Base-by-base conservation (phyloP, 768 basidiomycete genomes). In the Leccinum broughii region DNA sequence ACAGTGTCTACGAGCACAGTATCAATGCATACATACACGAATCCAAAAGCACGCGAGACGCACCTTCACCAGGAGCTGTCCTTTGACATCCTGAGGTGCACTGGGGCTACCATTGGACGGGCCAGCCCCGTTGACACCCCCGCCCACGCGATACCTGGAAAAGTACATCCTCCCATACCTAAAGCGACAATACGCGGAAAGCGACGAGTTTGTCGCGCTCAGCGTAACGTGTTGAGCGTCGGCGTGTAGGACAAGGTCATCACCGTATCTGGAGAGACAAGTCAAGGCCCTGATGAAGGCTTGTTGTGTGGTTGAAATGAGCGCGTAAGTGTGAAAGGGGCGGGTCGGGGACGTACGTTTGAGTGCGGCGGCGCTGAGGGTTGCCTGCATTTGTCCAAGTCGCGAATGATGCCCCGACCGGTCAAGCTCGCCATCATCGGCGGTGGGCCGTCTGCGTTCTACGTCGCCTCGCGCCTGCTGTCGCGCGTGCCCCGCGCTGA, bases 391-490 rank as follows among this genome's bases (percentile, higher is more conserved):
- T 39, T 24, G 57, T 53, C 22, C 51, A 44, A 58, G 48, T 46
- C 4, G 5, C n/a, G 53, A 26, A 8, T 15, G 10, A 70, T 65
- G 65, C 58, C 51, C 46, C 60, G 54, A 62, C 63, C 7, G 9
- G 70, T 90, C 67, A 94, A 94, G 72, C 78, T 98, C 34, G 96
- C 93, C 13, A 86, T 98, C 64, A 79, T 98, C 22, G 96, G 96
- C n/a, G 90, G 86, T 6, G 96, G 96, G 0, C 96, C 96, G 0
- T 94, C 96, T n/a, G 93, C 90, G 0, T 97, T 98, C 78, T 99
- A 97, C 75, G 88, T 92, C 17, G 94, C 94, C 13, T 90, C 92
- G 4, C 80, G 95, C 2, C 72, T 98, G n/a, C 80, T 98, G 50
- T 84, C 87, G 26, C 77, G 83, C 6, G 72, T 87, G 4, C 83